Base-by-base conservation (phyloP, 495 filamentous ascomycete species). In the Chaetomidium leptoderma region DNA sequence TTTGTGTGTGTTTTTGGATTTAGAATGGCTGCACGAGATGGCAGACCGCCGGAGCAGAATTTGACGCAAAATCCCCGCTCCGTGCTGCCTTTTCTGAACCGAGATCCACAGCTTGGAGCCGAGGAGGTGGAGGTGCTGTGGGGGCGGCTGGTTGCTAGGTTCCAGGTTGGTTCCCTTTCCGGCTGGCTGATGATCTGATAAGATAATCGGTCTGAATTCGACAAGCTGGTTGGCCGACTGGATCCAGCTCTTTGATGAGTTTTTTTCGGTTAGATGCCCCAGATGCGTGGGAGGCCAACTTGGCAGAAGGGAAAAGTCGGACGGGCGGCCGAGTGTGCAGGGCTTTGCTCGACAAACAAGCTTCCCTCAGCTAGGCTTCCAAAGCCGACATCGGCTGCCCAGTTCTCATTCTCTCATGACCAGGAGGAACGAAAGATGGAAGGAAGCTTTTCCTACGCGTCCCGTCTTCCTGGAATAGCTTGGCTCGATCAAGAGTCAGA, bases 111-210 rank as follows among this genome's bases (percentile, higher is more conserved):
- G 2, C 19, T n/a, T 17, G 53, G 42, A 33, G 35, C 55, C 55
- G 55, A 50, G 45, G 29, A 36, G 35, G 48, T 50, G 37, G 26
- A 10, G 36, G 3, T 19, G 24, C 1, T 8, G 44, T 21, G 33
- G 44, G 48, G 48, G 36, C 13, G 7, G 19, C 19, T 37, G 14
- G 8, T 33, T 8, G 32, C 14, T 29, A 3, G 7, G 27, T 24
- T 27, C n/a, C n/a, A n/a, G n/a, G 5, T 2, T 6, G 6, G 40
- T 8, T 21, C 40, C 14, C 26, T n/a, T 2, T 21, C 6, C 6
- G 44, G 59, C 60, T 67, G 72, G 72, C 72, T 73, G 72, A 76
- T 76, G 68, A 77, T 77, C 74, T 72, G 74, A 77, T 77, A 76
- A 76, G 74, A 77, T 77, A 55, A 50, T 33, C 42, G 26, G 6